Conservation (phyloP, 2,329 filamentous ascomycete species). For the Botryosphaeria agaves region DNA sequence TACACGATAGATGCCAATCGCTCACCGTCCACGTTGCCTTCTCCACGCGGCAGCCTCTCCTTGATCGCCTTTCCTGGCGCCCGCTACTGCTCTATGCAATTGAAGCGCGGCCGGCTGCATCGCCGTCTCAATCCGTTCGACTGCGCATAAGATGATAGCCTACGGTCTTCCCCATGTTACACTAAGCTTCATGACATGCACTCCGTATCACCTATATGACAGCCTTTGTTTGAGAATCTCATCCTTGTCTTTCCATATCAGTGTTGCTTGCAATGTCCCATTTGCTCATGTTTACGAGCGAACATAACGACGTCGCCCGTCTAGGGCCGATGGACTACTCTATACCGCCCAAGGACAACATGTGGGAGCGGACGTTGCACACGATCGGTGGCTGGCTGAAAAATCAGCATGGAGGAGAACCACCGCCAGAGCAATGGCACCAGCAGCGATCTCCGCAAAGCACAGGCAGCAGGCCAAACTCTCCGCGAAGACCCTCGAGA, state of each 20-base stretch:
- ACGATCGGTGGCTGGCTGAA: conserved; percentile 23
- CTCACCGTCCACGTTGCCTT: no score
- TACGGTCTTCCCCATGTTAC: not conserved
- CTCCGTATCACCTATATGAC: not conserved
- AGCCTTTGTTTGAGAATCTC: not conserved
- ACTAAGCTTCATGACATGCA: not conserved
- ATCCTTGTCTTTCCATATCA: not conserved
- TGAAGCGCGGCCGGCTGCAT: no score
- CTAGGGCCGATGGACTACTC: conserved; percentile 5
- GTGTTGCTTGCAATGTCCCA: conserved; percentile 10
- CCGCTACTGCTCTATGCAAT: no score
- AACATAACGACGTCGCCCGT: conserved; percentile 6
- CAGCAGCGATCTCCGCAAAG: conserved; percentile 16
- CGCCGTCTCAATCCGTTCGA: not conserved
- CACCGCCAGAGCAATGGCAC: conserved; percentile 11
- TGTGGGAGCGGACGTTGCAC: conserved; percentile 19
- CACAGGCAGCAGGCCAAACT: conserved; percentile 7
- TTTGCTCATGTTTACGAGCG: conserved; percentile 12
- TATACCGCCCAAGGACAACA: conserved; percentile 9
- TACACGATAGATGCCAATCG: no score
- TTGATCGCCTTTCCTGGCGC: no score
- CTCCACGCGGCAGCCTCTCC: no score
- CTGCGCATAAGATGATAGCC: not conserved
- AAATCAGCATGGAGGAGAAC: conserved; percentile 17
- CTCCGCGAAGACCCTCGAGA: conserved; percentile 17